Evolutionary conservation across 179 eudicot species (phyloP).

Genomic region (Beta macrorhiza): DNA sequence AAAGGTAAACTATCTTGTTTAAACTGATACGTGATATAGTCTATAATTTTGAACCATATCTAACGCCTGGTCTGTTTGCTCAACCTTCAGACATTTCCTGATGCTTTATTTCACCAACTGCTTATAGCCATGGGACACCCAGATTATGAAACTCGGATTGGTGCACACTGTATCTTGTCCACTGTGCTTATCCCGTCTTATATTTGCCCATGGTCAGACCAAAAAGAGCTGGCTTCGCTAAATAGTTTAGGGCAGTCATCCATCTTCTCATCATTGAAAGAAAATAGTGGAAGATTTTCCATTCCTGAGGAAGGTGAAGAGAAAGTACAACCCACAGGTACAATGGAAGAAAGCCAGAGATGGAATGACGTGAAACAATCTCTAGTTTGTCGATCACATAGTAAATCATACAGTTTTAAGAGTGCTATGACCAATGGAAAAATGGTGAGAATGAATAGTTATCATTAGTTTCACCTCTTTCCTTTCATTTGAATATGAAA

Average conservation of each 20-base stretch:
- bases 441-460: constrained; percentile 31
- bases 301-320: constrained; percentile 40
- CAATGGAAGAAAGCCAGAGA: constrained; percentile 29
- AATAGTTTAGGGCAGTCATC: constrained; percentile 23
- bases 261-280: constrained; percentile 21
- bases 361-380: constrained; percentile 32
- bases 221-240: constrained; percentile 22
- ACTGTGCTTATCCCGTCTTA: constrained; percentile 78
- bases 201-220: constrained; percentile 50
- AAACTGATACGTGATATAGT: not conserved
- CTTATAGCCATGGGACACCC: constrained; percentile 86
- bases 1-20: constrained; percentile 48
- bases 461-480: not conserved
- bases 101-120: constrained; percentile 89
- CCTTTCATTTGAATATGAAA: not conserved
- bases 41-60: not conserved
- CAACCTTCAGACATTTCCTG: constrained; percentile 74
- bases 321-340: constrained; percentile 23
- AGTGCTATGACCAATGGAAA: constrained; percentile 50
- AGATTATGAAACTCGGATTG: constrained; percentile 79
- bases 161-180: constrained; percentile 73
- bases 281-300: constrained; percentile 38
- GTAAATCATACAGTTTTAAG: constrained; percentile 54
- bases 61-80: constrained; percentile 21
- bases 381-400: constrained; percentile 26